Evolutionary conservation across 2,329 filamentous ascomycete genomes (phyloP).

Genomic region (Sporothrix curviconia): DNA sequence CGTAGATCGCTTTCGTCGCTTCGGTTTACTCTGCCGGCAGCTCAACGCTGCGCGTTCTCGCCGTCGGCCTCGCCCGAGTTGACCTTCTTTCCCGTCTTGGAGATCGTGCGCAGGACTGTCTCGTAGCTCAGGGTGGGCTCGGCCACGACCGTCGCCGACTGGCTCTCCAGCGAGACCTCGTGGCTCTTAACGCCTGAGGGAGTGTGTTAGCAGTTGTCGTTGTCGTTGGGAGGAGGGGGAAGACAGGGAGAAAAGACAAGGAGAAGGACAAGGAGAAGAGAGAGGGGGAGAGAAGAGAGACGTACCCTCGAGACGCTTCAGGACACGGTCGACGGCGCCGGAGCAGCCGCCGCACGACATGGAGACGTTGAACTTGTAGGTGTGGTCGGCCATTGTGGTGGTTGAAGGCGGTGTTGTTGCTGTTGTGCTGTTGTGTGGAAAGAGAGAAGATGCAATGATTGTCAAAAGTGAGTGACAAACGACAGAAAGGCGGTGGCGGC

Average conservation of each 20-base stretch:
- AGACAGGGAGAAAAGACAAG: background rate
- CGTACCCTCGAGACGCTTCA: conserved; percentile 85
- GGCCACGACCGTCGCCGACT: conserved; percentile 73
- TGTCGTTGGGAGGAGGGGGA: too few species aligned
- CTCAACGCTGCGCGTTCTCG: conserved; percentile 45
- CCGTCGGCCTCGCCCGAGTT: conserved; percentile 70
- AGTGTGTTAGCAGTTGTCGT: conserved; percentile 7
- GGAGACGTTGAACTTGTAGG: conserved; percentile 88
- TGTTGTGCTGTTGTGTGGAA: background rate
- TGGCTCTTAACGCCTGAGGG: conserved; percentile 71
- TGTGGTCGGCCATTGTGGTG: conserved; percentile 68
- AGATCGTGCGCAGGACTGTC: conserved; percentile 77
- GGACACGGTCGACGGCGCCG: conserved; percentile 81
- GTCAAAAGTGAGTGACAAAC: background rate
- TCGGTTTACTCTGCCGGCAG: conserved; percentile 27
- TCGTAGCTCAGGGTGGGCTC: conserved; percentile 65
- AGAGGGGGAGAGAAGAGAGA: conserved; percentile 14
- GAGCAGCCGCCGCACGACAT: conserved; percentile 98
- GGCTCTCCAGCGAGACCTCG: conserved; percentile 79
- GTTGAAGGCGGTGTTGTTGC: background rate
- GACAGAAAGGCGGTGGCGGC: conserved; percentile 2
- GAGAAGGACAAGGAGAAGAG: background rate
- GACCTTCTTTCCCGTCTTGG: conserved; percentile 92
- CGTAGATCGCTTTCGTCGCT: too few species aligned
- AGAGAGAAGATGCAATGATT: too few species aligned